Evolutionary conservation across 2,329 filamentous ascomycete species (phyloP).

Genomic region (Exophiala alcalophila): DNA sequence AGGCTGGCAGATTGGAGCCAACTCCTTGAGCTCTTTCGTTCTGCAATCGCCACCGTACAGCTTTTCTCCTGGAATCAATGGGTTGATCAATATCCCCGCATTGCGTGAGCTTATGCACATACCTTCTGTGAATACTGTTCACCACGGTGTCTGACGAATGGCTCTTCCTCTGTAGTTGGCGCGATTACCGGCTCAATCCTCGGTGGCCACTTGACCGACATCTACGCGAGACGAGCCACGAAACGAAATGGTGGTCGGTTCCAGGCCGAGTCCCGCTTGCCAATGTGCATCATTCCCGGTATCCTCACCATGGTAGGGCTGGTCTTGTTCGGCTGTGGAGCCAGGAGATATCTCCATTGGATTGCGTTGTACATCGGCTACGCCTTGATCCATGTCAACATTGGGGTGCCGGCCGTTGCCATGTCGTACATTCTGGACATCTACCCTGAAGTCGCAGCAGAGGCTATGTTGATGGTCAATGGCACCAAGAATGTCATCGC

Average conservation of each 20-base stretch:
- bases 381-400: not conserved
- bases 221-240: not conserved
- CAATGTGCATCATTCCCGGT: not conserved
- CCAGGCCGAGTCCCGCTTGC: not conserved
- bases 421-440: conserved; percentile 6
- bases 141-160: not conserved
- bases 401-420: not conserved
- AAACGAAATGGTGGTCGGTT: not conserved
- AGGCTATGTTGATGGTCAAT: conserved; percentile 4
- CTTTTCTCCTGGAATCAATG: conserved; percentile 2
- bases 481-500: not conserved
- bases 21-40: not conserved
- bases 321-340: not conserved
- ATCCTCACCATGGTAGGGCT: conserved; percentile 1
- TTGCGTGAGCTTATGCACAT: not conserved
- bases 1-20: conserved; percentile 1
- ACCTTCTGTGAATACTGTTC: not conserved
- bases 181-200: not conserved
- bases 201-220: too few relatives aligned
- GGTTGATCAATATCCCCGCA: conserved; percentile 3
- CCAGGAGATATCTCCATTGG: not conserved
- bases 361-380: not conserved
- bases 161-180: not conserved
- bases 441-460: not conserved
- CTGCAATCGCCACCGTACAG: conserved; percentile 4